Percentiles rank a stretch among this genome's conserved stretches.
These are phyloP conservation scores for Filosporella fistucella DNA, from an alignment of 495 filamentous ascomycete species.

Conservation along the genomic window DNA sequence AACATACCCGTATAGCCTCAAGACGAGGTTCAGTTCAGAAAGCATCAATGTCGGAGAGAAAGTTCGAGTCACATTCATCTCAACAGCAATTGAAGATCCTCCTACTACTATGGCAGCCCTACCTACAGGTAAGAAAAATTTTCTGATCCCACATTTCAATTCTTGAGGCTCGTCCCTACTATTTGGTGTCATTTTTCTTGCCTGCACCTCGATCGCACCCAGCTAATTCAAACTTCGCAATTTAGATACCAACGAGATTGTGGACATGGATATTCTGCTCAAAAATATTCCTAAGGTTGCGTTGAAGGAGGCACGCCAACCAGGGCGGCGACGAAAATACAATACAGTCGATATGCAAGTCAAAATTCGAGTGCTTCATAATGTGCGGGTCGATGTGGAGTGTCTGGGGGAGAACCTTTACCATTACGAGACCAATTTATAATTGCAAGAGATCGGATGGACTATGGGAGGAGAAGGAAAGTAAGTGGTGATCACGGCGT, in stretches of 20 bases:
- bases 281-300: neutral
- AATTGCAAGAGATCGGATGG: neutral
- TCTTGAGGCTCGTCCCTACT: neutral
- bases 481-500: neutral
- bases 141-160: neutral
- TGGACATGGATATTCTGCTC: neutral
- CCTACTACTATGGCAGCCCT: neutral
- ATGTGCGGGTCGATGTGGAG: neutral
- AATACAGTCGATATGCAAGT: neutral
- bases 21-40: neutral
- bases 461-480: neutral
- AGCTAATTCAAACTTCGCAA: neutral
- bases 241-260: neutral
- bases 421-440: neutral
- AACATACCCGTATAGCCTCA: constrained; percentile 1
- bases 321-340: neutral
- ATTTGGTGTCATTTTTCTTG: neutral
- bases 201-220: neutral
- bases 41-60: neutral
- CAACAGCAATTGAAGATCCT: neutral
- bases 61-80: neutral
- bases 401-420: neutral
- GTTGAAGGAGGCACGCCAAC: neutral
- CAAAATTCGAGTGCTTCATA: neutral
- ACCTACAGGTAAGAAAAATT: neutral